Conservation (phyloP, 2,329 filamentous ascomycete species). For the Fusarium proliferatum region DNA sequence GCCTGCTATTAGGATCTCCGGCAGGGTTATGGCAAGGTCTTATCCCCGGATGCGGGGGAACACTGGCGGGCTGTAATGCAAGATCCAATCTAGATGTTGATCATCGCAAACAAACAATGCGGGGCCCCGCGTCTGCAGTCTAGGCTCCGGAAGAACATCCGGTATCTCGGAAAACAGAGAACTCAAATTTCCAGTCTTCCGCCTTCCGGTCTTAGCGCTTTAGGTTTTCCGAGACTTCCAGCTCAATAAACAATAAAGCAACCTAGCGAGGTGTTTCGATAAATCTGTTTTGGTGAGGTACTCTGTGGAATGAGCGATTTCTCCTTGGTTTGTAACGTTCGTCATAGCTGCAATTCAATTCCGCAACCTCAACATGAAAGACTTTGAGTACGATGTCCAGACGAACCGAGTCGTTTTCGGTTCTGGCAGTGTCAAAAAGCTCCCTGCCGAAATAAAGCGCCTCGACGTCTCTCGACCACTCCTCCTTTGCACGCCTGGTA, state of each 20-base stretch:
- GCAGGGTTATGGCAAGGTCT: too few relatives aligned
- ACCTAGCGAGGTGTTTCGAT: fast-evolving
- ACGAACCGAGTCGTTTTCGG: neutral
- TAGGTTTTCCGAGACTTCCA: neutral
- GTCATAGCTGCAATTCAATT: too few relatives aligned
- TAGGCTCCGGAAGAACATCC: neutral
- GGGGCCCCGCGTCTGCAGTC: neutral
- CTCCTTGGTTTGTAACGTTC: too few relatives aligned
- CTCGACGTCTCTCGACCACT: neutral
- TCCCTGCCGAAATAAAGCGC: neutral
- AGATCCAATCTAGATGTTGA: too few relatives aligned
- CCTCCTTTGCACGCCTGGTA: neutral
- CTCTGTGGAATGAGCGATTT: too few relatives aligned
- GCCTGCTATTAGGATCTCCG: fast-evolving
- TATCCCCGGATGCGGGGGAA: neutral
- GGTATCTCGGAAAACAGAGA: neutral
- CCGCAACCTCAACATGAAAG: neutral
- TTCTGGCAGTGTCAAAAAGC: neutral
- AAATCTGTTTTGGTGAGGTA: neutral
- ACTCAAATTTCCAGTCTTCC: neutral
- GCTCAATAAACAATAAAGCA: fast-evolving
- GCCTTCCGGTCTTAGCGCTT: neutral
- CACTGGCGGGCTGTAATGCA: too few relatives aligned
- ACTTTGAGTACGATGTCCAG: neutral
- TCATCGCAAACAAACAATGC: too few relatives aligned